These are phyloP conservation scores for Biscutella laevigata DNA, from an alignment of 441 rosid species.

Conservation along the genomic window DNA sequence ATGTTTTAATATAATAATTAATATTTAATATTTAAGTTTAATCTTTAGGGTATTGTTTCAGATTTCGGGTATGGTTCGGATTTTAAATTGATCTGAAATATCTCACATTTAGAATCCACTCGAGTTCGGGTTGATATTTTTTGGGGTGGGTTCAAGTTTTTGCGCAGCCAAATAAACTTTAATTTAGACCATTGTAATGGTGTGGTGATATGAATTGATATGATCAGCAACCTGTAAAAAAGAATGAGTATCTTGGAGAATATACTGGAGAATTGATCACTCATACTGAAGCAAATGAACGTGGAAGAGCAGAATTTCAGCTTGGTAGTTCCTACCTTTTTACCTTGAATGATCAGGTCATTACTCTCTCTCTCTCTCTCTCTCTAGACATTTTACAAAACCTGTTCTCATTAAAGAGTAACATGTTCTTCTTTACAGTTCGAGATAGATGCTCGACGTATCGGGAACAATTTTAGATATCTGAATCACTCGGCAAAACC, in stretches of 20 bases:
- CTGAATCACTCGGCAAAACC: conserved; percentile 83
- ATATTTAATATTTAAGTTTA: too few relatives aligned
- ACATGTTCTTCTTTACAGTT: conserved; percentile 16
- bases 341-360: conserved; percentile 89
- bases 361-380: too few relatives aligned
- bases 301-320: conserved; percentile 63
- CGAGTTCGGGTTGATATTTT: too few relatives aligned
- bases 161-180: too few relatives aligned
- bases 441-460: conserved; percentile 43
- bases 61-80: too few relatives aligned
- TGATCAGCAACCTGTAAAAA: conserved; percentile 37
- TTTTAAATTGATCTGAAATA: too few relatives aligned
- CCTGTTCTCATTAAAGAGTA: neutral
- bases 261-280: conserved; percentile 85
- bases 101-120: too few relatives aligned
- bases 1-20: too few relatives aligned
- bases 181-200: too few relatives aligned
- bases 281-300: conserved; percentile 75
- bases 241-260: conserved; percentile 77
- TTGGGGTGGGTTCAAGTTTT: too few relatives aligned
- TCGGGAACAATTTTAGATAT: conserved; percentile 82
- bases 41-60: too few relatives aligned
- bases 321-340: conserved; percentile 74
- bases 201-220: neutral
- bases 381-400: too few relatives aligned